phyloP scores from a whole-genome alignment of 306 rosid genomes.

The Fagus sylvatica region DNA sequence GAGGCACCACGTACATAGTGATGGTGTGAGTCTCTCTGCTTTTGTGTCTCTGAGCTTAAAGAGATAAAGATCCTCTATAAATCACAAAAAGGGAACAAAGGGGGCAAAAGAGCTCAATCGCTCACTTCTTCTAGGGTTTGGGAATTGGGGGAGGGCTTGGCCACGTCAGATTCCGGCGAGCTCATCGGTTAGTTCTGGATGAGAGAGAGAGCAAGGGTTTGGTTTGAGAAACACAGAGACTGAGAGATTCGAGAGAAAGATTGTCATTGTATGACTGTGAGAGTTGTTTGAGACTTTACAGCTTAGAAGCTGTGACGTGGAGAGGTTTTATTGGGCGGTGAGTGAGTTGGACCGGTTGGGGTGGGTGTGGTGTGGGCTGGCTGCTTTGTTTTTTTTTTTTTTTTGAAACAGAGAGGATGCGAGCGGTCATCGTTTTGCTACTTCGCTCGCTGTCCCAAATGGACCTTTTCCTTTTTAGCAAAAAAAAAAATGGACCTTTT shows the following conservation, averaged over 20 bases:
- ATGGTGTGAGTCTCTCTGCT: neutral
- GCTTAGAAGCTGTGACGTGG: constrained; percentile 39
- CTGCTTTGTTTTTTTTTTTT: neutral
- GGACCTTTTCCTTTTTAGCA: neutral
- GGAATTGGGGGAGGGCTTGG: constrained; percentile 21
- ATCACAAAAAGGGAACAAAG: constrained; percentile 1
- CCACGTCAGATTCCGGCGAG: constrained; percentile 35
- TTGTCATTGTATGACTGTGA: constrained; percentile 22
- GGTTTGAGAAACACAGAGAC: too few species aligned
- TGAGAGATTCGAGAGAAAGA: neutral
- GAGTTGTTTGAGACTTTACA: constrained; percentile 37
- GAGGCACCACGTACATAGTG: constrained; percentile 90
- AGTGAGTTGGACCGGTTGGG: constrained; percentile 5
- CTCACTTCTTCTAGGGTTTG: constrained; percentile 14
- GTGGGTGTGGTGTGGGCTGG: constrained; percentile 8
- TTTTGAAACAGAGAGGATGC: neutral
- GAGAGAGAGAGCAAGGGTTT: constrained; percentile 1
- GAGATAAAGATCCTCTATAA: constrained; percentile 4
- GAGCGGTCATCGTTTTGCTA: neutral
- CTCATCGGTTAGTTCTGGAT: constrained; percentile 17
- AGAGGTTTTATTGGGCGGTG: constrained; percentile 23
- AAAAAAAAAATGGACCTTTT: neutral
- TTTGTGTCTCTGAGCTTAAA: constrained; percentile 10
- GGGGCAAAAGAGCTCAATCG: neutral
- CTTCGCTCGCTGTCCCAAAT: neutral